phyloP scores from a whole-genome alignment of 2,329 filamentous ascomycete species.

The Pseudomassariella vexata region DNA sequence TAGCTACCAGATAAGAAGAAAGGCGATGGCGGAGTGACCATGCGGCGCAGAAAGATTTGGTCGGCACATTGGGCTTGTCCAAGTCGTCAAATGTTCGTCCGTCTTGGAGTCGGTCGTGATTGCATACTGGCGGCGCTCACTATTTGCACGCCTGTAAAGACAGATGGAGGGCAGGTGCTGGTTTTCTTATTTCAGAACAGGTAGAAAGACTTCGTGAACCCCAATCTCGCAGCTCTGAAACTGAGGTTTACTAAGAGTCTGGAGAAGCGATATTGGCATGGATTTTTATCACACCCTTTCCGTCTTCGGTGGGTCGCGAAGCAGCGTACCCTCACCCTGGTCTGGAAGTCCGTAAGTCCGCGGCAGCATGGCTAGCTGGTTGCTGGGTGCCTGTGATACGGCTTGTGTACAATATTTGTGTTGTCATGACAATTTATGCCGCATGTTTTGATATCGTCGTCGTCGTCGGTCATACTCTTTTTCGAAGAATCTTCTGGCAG shows the following conservation, averaged over 20 bases:
- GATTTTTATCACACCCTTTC: constrained; percentile 2
- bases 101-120: not conserved
- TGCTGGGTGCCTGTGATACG: no score
- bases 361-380: constrained; percentile 2
- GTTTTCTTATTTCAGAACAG: no score
- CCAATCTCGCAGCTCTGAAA: not conserved
- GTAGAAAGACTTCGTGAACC: constrained; percentile 1
- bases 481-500: not conserved
- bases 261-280: constrained; percentile 4
- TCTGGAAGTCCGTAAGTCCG: constrained; percentile 1
- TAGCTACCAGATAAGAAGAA: no score
- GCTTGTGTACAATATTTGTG: no score
- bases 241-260: constrained; percentile 1
- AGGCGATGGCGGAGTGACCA: not conserved
- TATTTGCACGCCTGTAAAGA: not conserved
- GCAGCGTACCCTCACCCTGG: not conserved
- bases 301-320: constrained; percentile 3
- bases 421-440: no score
- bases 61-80: not conserved
- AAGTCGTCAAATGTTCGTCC: not conserved
- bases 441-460: no score
- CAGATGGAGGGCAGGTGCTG: not conserved
- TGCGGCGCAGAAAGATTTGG: not conserved
- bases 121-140: not conserved
- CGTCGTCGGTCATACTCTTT: not conserved